Conservation (phyloP, 2,329 filamentous ascomycete species). For the Ophiosphaerella narmari region DNA sequence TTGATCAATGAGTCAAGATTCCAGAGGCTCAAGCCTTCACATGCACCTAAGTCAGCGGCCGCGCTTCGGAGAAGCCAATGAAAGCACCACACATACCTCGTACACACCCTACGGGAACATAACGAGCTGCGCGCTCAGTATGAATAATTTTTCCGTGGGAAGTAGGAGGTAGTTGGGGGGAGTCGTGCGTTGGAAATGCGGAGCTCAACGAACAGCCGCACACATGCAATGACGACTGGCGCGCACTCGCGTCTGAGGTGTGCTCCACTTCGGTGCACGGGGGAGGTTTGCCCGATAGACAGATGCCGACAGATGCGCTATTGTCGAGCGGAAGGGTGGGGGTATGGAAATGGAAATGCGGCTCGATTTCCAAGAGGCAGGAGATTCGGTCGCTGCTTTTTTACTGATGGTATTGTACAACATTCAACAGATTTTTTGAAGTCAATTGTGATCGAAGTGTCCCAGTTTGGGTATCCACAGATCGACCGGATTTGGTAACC, state of each 20-base stretch:
- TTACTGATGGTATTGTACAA: too few species aligned
- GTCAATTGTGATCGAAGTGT: too few species aligned
- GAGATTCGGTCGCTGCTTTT: too few species aligned
- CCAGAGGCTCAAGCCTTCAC: slow-evolving; percentile 23
- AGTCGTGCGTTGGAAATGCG: slow-evolving; percentile 13
- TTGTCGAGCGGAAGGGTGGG: too few species aligned
- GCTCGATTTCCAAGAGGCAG: too few species aligned
- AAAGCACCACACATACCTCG: slow-evolving; percentile 11
- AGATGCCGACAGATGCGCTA: too few species aligned
- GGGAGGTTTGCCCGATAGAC: background rate
- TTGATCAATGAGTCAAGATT: slow-evolving; percentile 2
- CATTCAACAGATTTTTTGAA: too few species aligned
- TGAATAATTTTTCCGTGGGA: slow-evolving; percentile 15
- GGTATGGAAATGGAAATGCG: too few species aligned
- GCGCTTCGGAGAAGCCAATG: slow-evolving; percentile 14
- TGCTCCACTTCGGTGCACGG: slow-evolving; percentile 18
- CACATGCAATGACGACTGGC: slow-evolving; percentile 17
- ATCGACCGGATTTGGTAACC: too few species aligned
- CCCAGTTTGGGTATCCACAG: too few species aligned
- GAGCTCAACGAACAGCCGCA: slow-evolving; percentile 17
- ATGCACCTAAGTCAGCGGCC: slow-evolving; percentile 17
- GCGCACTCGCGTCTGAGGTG: slow-evolving; percentile 8
- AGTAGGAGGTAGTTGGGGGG: slow-evolving; percentile 3
- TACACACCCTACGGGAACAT: slow-evolving; percentile 16
- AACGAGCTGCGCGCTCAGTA: slow-evolving; percentile 15